Conservation (phyloP, 1,139 yeast species). For the Starmera stellimalicola region DNA sequence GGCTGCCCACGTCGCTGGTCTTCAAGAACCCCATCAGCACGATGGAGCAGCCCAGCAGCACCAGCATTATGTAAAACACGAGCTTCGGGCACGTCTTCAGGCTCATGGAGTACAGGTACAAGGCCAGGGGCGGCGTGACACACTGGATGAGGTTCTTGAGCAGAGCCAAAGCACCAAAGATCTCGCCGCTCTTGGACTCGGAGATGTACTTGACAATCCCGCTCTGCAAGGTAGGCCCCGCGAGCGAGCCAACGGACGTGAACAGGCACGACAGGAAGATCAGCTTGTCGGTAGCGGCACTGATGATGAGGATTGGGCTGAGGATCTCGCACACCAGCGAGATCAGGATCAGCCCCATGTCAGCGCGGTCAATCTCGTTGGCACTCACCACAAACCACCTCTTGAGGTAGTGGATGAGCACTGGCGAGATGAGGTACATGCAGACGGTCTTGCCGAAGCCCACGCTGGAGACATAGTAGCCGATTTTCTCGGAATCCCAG, state of each 20-base stretch:
- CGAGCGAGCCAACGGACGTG: slow-evolving; percentile 40
- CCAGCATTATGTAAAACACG: slow-evolving; percentile 10
- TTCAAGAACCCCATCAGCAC: neutral
- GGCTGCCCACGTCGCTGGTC: neutral
- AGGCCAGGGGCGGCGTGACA: slow-evolving; percentile 26
- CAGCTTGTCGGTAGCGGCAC: slow-evolving; percentile 21
- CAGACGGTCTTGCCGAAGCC: slow-evolving; percentile 39
- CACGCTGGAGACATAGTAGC: slow-evolving; percentile 45
- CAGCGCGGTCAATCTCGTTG: slow-evolving; percentile 43
- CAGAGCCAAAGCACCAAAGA: slow-evolving; percentile 38
- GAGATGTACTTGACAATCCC: slow-evolving; percentile 42
- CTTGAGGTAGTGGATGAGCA: slow-evolving; percentile 29
- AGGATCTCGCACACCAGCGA: slow-evolving; percentile 32
- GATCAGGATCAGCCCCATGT: slow-evolving; percentile 33
- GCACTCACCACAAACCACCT: slow-evolving; percentile 17
- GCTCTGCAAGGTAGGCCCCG: slow-evolving; percentile 39
- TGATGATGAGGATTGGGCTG: slow-evolving; percentile 31
- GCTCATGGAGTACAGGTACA: slow-evolving; percentile 28
- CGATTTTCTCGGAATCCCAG: slow-evolving; percentile 53
- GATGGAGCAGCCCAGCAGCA: neutral
- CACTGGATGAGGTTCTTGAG: slow-evolving; percentile 28
- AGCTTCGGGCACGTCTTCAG: slow-evolving; percentile 19
- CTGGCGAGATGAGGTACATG: slow-evolving; percentile 34
- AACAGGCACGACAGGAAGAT: slow-evolving; percentile 25
- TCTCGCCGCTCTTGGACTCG: slow-evolving; percentile 35